phyloP scores from a whole-genome alignment of 2,329 filamentous ascomycete species.

The Pleomassaria siparia region DNA sequence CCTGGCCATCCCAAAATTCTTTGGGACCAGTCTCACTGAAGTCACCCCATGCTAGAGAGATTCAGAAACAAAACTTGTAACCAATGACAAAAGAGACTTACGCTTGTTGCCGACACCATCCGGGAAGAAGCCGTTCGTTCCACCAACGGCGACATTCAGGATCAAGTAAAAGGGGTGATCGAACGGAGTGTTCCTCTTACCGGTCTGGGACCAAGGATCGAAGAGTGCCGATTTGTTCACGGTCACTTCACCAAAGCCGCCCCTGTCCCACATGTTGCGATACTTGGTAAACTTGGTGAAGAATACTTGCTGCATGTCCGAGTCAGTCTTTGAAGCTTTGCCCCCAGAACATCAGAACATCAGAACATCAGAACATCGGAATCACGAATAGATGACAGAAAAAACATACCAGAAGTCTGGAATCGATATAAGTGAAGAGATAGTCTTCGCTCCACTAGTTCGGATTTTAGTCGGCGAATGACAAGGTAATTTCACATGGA shows the following conservation, averaged over 20 bases:
- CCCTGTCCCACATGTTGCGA: conserved; percentile 66
- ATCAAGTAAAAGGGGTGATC: conserved; percentile 74
- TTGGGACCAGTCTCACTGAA: conserved; percentile 18
- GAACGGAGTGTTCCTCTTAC: conserved; percentile 66
- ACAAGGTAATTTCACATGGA: conserved; percentile 1
- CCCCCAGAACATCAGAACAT: background rate
- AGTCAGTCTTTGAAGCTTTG: conserved; percentile 6
- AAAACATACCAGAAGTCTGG: conserved; percentile 54
- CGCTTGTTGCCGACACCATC: conserved; percentile 53
- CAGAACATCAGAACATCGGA: too few relatives aligned
- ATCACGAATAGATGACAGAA: background rate
- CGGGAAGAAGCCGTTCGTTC: conserved; percentile 76
- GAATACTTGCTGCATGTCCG: conserved; percentile 62
- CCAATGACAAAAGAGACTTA: background rate
- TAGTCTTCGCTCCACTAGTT: conserved; percentile 77
- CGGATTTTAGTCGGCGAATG: too few relatives aligned
- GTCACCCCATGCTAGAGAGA: conserved; percentile 55
- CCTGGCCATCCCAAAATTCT: conserved; percentile 22
- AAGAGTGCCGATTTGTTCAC: conserved; percentile 64
- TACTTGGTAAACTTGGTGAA: conserved; percentile 67
- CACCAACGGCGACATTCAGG: conserved; percentile 72
- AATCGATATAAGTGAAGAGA: conserved; percentile 80
- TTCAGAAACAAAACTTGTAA: background rate
- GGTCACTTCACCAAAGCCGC: conserved; percentile 63
- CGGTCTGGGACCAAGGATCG: conserved; percentile 65